Base-by-base conservation (phyloP, 257 asterid species). In the Salvia rosmarinus region DNA sequence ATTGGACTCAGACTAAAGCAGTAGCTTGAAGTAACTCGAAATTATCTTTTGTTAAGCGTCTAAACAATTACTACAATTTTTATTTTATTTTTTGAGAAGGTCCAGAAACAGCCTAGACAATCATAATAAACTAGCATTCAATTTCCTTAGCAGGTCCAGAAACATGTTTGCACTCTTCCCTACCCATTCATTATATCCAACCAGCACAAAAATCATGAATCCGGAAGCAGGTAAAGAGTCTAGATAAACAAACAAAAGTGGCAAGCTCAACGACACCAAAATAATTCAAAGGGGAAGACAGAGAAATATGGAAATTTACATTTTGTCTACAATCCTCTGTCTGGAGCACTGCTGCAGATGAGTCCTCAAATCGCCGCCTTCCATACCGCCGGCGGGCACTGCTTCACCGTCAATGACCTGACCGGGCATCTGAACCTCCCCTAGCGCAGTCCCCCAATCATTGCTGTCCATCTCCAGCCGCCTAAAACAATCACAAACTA, bases 271-370 rank as follows among this genome's bases (percentile, higher is more conserved):
- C n/a, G n/a, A n/a, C n/a, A n/a, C 55, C n/a, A n/a, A n/a, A n/a
- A n/a, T 35, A 35, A 67, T 39, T 12, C 12, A 32, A 25, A 20
- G 19, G 16, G 7, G n/a, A n/a, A 47, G 57, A 47, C 2, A n/a
- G 11, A 49, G 57, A 68, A 58, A 11, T 3, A 14, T 23, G 40
- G 1, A 44, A 44, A 0, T 63, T 78, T 83, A 84, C 95, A 89
- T 87, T 88, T 87, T 91, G 78, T 85, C 87, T 4, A 91, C 97
- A 50, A 87, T 86, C 83, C 91, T 83, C 67, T 87, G 88, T 50
- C 97, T 86, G 42, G 91, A 82, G 71, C 82, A 85, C 1, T 85
- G 80, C 50, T 79, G 90, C 23, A 93, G 87, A 78, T 84, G 96
- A 66, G 71, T 73, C 86, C 93, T 80, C 98, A 97, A 92, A 73